These are phyloP conservation scores for Lachnellula suecica DNA, from an alignment of 2,329 filamentous ascomycete genomes.

Conservation along the genomic window DNA sequence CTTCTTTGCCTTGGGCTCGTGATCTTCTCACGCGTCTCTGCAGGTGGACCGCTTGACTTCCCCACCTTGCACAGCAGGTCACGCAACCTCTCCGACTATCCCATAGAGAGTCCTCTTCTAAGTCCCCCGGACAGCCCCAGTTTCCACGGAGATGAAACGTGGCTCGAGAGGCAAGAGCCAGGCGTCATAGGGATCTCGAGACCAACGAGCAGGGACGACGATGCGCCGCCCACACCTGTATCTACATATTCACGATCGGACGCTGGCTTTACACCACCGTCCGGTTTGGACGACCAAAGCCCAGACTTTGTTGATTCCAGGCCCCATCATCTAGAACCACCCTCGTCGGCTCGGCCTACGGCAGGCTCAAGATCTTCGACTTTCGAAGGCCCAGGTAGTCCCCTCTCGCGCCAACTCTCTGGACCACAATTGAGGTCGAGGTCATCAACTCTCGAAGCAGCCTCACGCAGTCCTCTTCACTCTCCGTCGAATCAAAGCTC, in stretches of 20 bases:
- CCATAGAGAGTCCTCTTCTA: constrained; percentile 23
- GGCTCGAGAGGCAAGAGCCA: constrained; percentile 18
- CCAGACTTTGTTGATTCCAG: neutral
- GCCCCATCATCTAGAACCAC: constrained; percentile 6
- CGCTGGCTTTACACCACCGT: constrained; percentile 5
- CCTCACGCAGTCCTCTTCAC: neutral
- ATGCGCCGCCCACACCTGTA: constrained; percentile 21
- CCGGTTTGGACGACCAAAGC: constrained; percentile 2
- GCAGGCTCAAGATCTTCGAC: neutral
- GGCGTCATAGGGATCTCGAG: constrained; percentile 14
- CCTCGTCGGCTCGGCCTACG: neutral
- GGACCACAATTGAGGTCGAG: neutral
- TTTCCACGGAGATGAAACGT: constrained; percentile 12
- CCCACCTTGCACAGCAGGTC: constrained; percentile 20
- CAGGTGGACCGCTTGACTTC: constrained; percentile 30
- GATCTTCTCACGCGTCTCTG: constrained; percentile 67
- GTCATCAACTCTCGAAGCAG: neutral
- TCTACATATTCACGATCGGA: constrained; percentile 23
- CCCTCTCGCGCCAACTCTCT: neutral
- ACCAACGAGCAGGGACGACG: constrained; percentile 17
- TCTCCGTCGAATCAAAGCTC: neutral
- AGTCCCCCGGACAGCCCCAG: constrained; percentile 26
- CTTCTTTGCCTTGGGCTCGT: constrained; percentile 85
- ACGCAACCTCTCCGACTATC: constrained; percentile 13
- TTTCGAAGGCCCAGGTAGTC: neutral